A percentile compares a stretch with the other conserved stretches of the same genome.
These are phyloP conservation scores for Cercophora samala DNA, from an alignment of 495 filamentous ascomycete genomes.

Conservation along the genomic window DNA sequence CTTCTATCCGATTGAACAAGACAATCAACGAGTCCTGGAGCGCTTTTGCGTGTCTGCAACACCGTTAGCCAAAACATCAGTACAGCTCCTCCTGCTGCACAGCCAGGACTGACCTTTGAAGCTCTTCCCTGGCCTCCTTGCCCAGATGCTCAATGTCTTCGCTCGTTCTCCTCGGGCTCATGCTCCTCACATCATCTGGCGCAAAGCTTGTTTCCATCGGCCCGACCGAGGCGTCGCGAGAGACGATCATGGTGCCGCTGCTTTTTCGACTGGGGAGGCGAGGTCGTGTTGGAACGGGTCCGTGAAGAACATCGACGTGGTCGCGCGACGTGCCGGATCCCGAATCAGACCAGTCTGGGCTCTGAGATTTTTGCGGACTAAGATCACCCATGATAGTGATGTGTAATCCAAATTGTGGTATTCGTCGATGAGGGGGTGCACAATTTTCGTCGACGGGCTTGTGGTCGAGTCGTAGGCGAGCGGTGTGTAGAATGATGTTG, in stretches of 20 bases:
- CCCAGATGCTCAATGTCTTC: slow-evolving; percentile 84
- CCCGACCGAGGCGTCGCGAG: slow-evolving; percentile 68
- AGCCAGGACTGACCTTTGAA: slow-evolving; percentile 50
- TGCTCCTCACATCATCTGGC: slow-evolving; percentile 83
- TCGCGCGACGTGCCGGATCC: slow-evolving; percentile 40
- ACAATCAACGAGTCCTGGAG: slow-evolving; percentile 84
- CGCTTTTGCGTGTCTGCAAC: slow-evolving; percentile 72
- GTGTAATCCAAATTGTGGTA: background rate
- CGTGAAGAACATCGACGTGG: slow-evolving; percentile 31
- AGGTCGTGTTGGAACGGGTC: slow-evolving; percentile 49
- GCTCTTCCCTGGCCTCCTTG: slow-evolving; percentile 64
- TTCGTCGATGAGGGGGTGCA: background rate
- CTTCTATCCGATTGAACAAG: slow-evolving; percentile 87
- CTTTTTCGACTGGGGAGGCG: slow-evolving; percentile 62
- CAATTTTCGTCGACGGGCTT: background rate
- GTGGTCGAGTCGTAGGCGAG: background rate
- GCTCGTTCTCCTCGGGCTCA: slow-evolving; percentile 89
- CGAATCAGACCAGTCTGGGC: slow-evolving; percentile 37
- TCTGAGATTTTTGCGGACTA: slow-evolving; percentile 13
- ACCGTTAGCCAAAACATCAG: slow-evolving; percentile 22
- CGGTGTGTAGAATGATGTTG: background rate
- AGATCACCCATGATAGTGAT: slow-evolving; percentile 26
- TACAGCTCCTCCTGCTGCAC: slow-evolving; percentile 2
- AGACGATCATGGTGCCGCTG: slow-evolving; percentile 77
- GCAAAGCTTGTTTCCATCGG: slow-evolving; percentile 62